phyloP scores from a whole-genome alignment of 2,329 filamentous ascomycete species.

The Plenodomus lindquistii region DNA sequence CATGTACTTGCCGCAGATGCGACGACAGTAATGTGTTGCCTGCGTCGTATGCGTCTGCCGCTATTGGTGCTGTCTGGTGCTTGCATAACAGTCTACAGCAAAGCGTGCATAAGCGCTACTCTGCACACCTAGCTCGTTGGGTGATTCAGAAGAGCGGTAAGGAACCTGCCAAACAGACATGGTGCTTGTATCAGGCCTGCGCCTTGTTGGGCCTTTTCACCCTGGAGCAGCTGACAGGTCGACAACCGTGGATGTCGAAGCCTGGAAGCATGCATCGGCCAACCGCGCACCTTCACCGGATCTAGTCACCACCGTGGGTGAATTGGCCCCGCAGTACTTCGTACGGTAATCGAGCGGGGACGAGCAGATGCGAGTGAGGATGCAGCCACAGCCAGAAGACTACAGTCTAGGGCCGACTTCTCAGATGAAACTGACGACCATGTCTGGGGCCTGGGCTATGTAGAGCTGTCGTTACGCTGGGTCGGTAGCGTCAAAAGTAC shows the following conservation, averaged over 20 bases:
- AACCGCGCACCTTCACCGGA: conserved; percentile 16
- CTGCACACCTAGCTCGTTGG: conserved; percentile 25
- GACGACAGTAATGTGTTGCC: conserved; percentile 14
- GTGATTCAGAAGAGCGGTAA: conserved; percentile 48
- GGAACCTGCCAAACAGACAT: conserved; percentile 29
- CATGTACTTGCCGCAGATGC: conserved; percentile 24
- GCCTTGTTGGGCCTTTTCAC: conserved; percentile 35
- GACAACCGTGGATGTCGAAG: conserved; percentile 5
- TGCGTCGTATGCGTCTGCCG: conserved; percentile 20
- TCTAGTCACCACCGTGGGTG: conserved; percentile 5
- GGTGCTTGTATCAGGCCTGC: conserved; percentile 29
- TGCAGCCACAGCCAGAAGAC: too few species aligned
- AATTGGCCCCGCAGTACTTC: not conserved
- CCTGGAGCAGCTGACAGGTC: conserved; percentile 24
- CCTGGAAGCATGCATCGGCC: conserved; percentile 8
- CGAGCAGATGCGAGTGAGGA: not conserved
- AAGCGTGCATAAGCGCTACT: conserved; percentile 43
- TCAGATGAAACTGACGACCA: too few species aligned
- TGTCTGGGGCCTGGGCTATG: too few species aligned
- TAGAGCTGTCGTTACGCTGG: too few species aligned
- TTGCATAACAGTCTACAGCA: conserved; percentile 34
- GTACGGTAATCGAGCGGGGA: too few species aligned
- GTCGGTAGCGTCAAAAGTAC: too few species aligned
- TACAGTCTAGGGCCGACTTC: too few species aligned
- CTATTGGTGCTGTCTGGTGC: conserved; percentile 31